Conservation (phyloP, 768 basidiomycete species). For the Paxillus ammoniavirescens region DNA sequence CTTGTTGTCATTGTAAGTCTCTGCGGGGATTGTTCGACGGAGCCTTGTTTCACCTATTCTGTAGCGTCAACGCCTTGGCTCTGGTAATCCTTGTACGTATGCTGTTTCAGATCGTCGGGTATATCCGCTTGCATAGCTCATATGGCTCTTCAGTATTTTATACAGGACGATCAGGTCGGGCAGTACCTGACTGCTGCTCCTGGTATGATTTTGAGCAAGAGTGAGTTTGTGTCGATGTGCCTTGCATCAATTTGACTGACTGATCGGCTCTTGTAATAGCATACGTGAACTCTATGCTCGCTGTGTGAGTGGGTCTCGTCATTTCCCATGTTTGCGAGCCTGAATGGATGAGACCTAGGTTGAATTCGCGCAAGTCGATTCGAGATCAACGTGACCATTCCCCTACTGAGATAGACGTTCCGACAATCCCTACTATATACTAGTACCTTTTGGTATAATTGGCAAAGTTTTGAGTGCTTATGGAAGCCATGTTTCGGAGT, state of each 20-base stretch:
- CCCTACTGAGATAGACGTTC: conserved; percentile 11
- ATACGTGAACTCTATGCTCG: conserved; percentile 24
- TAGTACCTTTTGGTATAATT: too few species aligned
- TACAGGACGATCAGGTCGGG: conserved; percentile 1
- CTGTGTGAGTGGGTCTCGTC: conserved; percentile 16
- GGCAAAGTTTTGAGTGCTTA: too few species aligned
- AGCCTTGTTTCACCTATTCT: not conserved
- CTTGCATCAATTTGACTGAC: not conserved
- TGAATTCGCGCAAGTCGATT: conserved; percentile 12
- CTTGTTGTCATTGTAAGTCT: conserved; percentile 14
- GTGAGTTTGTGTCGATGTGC: conserved; percentile 1
- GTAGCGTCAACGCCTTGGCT: conserved; percentile 9
- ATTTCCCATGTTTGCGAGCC: not conserved
- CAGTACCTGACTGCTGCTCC: conserved; percentile 11
- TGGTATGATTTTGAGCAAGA: conserved; percentile 13
- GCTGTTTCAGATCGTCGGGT: not conserved
- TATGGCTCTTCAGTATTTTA: conserved; percentile 11
- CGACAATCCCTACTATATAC: conserved; percentile 17
- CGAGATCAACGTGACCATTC: conserved; percentile 10
- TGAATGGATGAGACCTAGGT: not conserved
- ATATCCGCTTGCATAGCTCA: not conserved
- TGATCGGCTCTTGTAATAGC: conserved; percentile 2
- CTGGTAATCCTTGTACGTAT: conserved; percentile 13
- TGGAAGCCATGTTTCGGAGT: too few species aligned
- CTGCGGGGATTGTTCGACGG: not conserved